Evolutionary conservation across 2,329 filamentous ascomycete species (phyloP), one percentile per base, ranked within the genome.

Genomic region (Gaeumannomyces sp.): DNA sequence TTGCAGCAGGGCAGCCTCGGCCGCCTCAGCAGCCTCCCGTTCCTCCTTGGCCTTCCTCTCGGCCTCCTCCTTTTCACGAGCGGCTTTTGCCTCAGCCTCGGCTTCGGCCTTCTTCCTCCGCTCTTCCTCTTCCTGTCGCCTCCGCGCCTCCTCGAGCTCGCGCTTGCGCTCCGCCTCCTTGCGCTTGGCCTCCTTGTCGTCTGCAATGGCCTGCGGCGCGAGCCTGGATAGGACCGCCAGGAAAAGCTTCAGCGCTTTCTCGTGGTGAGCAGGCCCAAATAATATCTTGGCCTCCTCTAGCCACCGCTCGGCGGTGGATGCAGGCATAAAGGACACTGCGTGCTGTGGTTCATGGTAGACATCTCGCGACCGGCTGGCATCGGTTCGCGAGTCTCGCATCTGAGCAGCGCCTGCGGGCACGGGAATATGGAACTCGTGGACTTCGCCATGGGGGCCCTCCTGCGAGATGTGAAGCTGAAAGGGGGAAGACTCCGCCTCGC

Each of bases 191-290:
- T 81, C 77, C 53, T 85, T 82, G 72, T 83, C 85, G 72, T 80
- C 79, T 62, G 94, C 88, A 66, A 97, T 88, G 10, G 94, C 93
- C 28, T 91, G 88, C 57, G 95, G 95, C 3, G 94, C 88, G 67
- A 99, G 84, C 57, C 87, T 78, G 59, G 86, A 88, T 57, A 92
- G 80, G 31, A 99, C 93, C 4, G 31, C 22, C 31, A 91, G 90
- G 75, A 95, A 98, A 0, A 98, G 83, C 75, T 99, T 88, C 68
- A 89, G 88, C 11, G 93, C 89, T 75, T 98, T 96, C 72, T 97
- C 92, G 72, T 91, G 86, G n/a, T 53, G 45, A 53, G 45, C 45
- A 25, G 45, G 45, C 10, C 45, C 45, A n/a, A 53, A 53, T 11
- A 53, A 11, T 10, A 53, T 53, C 45, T 53, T 53, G 22, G 45